A percentile compares a stretch with the other conserved stretches of the same genome.
Conservation (phyloP, 2,329 filamentous ascomycete genomes). For the Fragosphaeria purpurea region DNA sequence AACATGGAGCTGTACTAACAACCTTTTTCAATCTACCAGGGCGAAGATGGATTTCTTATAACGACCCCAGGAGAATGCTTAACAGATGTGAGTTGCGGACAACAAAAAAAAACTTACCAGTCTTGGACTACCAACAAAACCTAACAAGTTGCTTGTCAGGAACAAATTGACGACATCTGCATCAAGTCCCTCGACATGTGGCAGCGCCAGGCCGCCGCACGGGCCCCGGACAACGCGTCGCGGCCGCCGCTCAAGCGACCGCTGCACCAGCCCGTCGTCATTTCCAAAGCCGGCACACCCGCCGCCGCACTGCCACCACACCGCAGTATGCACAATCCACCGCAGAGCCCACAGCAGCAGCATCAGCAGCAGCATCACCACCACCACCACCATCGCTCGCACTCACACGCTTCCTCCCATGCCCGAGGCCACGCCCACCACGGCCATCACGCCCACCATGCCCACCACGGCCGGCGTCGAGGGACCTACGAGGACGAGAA, state of each 20-base stretch:
- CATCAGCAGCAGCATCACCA: too few relatives aligned
- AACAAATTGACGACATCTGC: slow-evolving; percentile 55
- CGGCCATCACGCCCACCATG: too few relatives aligned
- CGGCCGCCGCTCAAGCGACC: slow-evolving; percentile 42
- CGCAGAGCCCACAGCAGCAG: too few relatives aligned
- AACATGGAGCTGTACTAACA: neutral
- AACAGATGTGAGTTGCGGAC: slow-evolving; percentile 40
- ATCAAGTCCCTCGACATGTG: slow-evolving; percentile 48
- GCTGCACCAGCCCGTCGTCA: slow-evolving; percentile 44
- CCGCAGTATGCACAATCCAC: too few relatives aligned
- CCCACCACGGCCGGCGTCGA: too few relatives aligned
- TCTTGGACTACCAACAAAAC: neutral
- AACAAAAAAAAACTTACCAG: too few relatives aligned
- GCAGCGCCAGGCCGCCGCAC: slow-evolving; percentile 45
- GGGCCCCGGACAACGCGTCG: slow-evolving; percentile 32
- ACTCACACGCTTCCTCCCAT: too few relatives aligned
- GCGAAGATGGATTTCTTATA: slow-evolving; percentile 52
- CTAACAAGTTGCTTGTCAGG: slow-evolving; percentile 25
- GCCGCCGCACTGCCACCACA: too few relatives aligned
- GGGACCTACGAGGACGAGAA: too few relatives aligned
- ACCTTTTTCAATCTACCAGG: slow-evolving; percentile 24
- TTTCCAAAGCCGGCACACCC: slow-evolving; percentile 28
- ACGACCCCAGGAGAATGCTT: slow-evolving; percentile 47
- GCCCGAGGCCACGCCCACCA: too few relatives aligned
- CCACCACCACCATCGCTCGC: too few relatives aligned